Evolutionary conservation across 2,329 filamentous ascomycete genomes (phyloP).

Genomic region (Waltergamsia citrina): DNA sequence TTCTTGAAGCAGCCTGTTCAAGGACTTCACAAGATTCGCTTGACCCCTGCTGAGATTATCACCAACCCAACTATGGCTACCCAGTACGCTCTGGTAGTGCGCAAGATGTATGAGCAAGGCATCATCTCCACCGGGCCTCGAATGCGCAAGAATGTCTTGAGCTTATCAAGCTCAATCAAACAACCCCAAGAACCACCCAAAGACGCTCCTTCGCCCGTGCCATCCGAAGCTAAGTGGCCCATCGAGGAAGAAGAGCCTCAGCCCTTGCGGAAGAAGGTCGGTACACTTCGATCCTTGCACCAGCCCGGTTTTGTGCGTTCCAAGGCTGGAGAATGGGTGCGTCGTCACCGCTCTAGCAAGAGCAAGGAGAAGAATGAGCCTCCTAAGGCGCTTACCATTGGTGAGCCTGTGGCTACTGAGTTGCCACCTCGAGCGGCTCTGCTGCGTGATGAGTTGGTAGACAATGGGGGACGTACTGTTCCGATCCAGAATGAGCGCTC

Average conservation of each 20-base stretch:
- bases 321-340: conserved; percentile 16
- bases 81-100: conserved; percentile 33
- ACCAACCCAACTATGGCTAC: conserved; percentile 37
- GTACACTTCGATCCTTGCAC: neutral
- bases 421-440: conserved; percentile 3
- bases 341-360: conserved; percentile 8
- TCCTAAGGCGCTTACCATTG: conserved; percentile 2
- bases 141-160: too few species aligned
- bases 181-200: too few species aligned
- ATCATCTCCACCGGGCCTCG: conserved; percentile 8
- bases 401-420: conserved; percentile 3
- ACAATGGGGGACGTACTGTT: neutral
- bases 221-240: neutral
- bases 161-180: too few species aligned
- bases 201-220: too few species aligned
- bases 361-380: neutral
- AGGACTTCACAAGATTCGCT: conserved; percentile 24
- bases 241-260: too few species aligned
- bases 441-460: neutral
- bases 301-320: conserved; percentile 10
- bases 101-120: conserved; percentile 13
- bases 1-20: conserved; percentile 25
- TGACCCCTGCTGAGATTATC: conserved; percentile 39
- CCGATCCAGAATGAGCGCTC: neutral
- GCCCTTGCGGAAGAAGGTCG: too few species aligned